Percentiles rank a stretch among this genome's conserved stretches.
phyloP scores from a whole-genome alignment of 73 alveolate species.

The Paramecium pentaurelia region DNA sequence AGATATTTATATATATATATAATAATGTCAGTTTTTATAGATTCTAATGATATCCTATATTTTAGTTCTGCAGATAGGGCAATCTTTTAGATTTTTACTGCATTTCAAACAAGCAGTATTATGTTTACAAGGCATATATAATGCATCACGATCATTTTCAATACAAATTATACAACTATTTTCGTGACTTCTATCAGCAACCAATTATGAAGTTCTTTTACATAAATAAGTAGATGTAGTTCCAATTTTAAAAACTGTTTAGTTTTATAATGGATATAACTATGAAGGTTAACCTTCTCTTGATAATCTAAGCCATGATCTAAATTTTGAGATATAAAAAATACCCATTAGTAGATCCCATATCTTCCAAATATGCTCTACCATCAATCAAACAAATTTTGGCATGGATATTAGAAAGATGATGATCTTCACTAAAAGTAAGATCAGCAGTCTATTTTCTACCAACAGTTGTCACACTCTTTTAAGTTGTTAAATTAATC shows the following conservation, averaged over 20 bases:
- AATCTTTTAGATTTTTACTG: constrained; percentile 67
- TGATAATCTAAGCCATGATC: constrained; percentile 60
- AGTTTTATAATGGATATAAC: constrained; percentile 30
- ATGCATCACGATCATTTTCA: constrained; percentile 75
- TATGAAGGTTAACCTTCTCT: constrained; percentile 45
- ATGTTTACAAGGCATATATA: constrained; percentile 84
- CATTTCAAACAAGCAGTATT: constrained; percentile 77
- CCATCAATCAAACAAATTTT: constrained; percentile 54
- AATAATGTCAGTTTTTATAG: constrained; percentile 62
- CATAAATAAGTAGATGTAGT: constrained; percentile 55
- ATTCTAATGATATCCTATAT: constrained; percentile 75
- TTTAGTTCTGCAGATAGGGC: constrained; percentile 84
- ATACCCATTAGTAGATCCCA: constrained; percentile 63
- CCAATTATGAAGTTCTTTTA: neutral
- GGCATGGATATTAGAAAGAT: constrained; percentile 59
- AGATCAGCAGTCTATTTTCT: constrained; percentile 52
- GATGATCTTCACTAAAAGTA: constrained; percentile 53
- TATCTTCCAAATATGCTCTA: constrained; percentile 50
- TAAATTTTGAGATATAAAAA: neutral
- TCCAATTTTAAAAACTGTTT: constrained; percentile 57
- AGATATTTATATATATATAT: neutral
- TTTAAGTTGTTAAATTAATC: neutral
- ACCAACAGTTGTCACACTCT: constrained; percentile 45
- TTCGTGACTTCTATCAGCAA: neutral
- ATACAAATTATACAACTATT: constrained; percentile 73